phyloP scores from a whole-genome alignment of 169 alveolate genomes.

The Cryptosporidium andersoni region DNA sequence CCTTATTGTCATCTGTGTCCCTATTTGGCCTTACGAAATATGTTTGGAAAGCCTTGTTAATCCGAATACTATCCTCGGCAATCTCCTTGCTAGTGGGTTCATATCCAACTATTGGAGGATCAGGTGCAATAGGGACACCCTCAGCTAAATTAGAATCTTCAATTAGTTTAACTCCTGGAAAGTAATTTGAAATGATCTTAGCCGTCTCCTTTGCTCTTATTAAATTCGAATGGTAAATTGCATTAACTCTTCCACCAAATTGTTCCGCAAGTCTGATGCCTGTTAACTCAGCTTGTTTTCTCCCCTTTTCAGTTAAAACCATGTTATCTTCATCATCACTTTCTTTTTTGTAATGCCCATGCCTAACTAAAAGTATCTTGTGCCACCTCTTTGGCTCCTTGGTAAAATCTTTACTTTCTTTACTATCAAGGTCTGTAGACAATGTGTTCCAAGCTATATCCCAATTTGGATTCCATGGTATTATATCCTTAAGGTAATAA shows the following conservation, averaged over 20 bases:
- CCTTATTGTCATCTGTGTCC: conserved; percentile 48
- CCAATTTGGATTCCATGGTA: conserved; percentile 65
- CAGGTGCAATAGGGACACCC: conserved; percentile 77
- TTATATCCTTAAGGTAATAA: conserved; percentile 41
- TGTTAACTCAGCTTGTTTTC: conserved; percentile 74
- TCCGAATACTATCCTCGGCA: conserved; percentile 73
- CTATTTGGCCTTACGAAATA: conserved; percentile 72
- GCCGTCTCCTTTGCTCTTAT: conserved; percentile 79
- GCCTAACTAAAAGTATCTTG: conserved; percentile 76
- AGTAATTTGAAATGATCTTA: conserved; percentile 74
- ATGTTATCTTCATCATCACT: conserved; percentile 72
- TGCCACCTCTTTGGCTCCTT: conserved; percentile 30
- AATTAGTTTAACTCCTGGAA: conserved; percentile 73
- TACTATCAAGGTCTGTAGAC: not conserved
- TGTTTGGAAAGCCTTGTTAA: conserved; percentile 74
- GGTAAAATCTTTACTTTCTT: conserved; percentile 20
- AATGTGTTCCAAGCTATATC: not conserved
- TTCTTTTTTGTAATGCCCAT: conserved; percentile 74
- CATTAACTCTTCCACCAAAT: conserved; percentile 57
- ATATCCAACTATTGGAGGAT: conserved; percentile 74
- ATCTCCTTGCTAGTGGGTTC: conserved; percentile 73
- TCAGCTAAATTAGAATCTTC: conserved; percentile 78
- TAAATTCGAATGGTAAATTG: conserved; percentile 76
- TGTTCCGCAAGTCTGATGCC: conserved; percentile 73
- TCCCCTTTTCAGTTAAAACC: conserved; percentile 74